Evolutionary conservation across 768 basidiomycete genomes (phyloP).

Genomic region (Peribolospora baueri): DNA sequence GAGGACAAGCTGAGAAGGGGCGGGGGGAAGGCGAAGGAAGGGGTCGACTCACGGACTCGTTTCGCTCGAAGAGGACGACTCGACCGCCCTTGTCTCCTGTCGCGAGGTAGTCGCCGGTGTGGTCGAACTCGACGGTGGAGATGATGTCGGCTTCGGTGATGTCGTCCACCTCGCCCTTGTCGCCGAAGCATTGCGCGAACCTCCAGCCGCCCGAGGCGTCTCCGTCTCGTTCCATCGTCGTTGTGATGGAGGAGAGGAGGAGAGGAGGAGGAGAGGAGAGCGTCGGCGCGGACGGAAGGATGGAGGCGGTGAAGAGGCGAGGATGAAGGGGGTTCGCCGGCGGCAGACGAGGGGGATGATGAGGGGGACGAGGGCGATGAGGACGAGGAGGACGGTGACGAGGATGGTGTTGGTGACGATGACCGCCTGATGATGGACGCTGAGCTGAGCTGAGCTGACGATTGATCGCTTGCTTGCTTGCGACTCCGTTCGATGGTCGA

Average conservation of each 20-base stretch:
- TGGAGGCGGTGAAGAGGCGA: too few species aligned
- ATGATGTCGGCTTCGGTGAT: constrained; percentile 99
- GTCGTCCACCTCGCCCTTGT: constrained; percentile 96
- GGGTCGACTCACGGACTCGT: constrained; percentile 52
- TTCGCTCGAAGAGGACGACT: constrained; percentile 93
- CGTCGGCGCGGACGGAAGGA: neutral
- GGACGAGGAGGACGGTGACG: too few species aligned
- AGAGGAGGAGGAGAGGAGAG: neutral
- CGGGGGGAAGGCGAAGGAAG: neutral
- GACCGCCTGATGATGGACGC: too few species aligned
- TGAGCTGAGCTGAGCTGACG: too few species aligned
- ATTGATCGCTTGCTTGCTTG: too few species aligned
- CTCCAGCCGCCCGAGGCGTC: constrained; percentile 42
- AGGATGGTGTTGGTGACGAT: too few species aligned
- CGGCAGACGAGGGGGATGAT: too few species aligned
- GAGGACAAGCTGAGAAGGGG: constrained; percentile 10
- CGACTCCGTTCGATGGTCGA: too few species aligned
- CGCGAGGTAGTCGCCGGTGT: constrained; percentile 95
- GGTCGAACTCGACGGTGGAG: constrained; percentile 98
- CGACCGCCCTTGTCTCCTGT: constrained; percentile 99
- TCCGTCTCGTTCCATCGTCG: neutral
- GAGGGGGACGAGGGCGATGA: too few species aligned
- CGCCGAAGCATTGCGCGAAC: constrained; percentile 98
- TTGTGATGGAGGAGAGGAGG: neutral
- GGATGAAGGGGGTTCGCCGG: too few species aligned